Conservation (phyloP, 441 rosid genomes). For the Brassica balearica region DNA sequence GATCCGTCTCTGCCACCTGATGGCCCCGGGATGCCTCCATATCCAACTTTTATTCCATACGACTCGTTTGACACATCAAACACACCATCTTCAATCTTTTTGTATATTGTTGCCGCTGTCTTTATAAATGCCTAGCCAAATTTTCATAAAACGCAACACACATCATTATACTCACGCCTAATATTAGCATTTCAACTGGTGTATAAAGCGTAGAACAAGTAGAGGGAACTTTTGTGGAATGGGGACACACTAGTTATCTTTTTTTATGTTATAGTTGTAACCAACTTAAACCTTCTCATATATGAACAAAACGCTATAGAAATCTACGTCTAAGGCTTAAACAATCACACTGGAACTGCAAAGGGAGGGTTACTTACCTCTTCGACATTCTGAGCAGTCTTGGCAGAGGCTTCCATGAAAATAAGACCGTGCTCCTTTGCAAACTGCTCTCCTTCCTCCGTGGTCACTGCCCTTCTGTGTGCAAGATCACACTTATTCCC, state of each 20-base stretch:
- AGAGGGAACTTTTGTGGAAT: background rate
- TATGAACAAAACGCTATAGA: background rate
- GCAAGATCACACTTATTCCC: constrained; percentile 98
- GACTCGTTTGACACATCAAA: constrained; percentile 97
- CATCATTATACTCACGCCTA: background rate
- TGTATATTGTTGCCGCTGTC: constrained; percentile 94
- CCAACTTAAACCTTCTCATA: background rate
- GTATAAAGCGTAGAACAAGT: background rate
- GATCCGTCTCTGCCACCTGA: constrained; percentile 90
- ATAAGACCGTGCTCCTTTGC: constrained; percentile 96
- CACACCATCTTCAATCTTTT: constrained; percentile 97
- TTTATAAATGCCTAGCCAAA: constrained; percentile 82
- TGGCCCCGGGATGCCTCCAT: constrained; percentile 93
- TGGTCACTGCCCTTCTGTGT: constrained; percentile 94
- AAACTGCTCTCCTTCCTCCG: constrained; percentile 96
- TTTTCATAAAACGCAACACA: background rate
- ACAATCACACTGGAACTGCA: background rate
- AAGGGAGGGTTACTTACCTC: constrained; percentile 54
- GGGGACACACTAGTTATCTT: background rate
- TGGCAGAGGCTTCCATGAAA: constrained; percentile 99
- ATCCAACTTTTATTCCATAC: constrained; percentile 95
- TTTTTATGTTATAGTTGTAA: background rate
- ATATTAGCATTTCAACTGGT: background rate
- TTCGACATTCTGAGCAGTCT: constrained; percentile 98
- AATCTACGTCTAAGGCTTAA: background rate